Conservation (phyloP, 164 flowering plant genomes). For the Dillenia suffruticosa region DNA sequence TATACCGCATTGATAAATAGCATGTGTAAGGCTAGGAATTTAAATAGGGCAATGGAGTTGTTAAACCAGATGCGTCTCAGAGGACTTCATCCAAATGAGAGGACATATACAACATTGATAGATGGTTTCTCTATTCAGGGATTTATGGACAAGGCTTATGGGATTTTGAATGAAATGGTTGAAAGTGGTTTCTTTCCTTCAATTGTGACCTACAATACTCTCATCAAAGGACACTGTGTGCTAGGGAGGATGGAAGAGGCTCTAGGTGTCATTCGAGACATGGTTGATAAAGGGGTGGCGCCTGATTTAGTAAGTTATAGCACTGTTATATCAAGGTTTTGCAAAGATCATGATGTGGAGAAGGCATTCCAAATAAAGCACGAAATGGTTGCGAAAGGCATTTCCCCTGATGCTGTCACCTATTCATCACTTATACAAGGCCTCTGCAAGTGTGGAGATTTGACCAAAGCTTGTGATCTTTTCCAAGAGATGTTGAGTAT, state of each 20-base stretch:
- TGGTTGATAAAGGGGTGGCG: slow-evolving; percentile 44
- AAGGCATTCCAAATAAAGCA: slow-evolving; percentile 52
- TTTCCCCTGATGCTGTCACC: slow-evolving; percentile 56
- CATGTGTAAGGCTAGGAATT: slow-evolving; percentile 71
- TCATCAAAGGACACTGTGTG: slow-evolving; percentile 68
- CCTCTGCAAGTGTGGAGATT: slow-evolving; percentile 55
- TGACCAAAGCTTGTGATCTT: slow-evolving; percentile 59
- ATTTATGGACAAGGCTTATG: slow-evolving; percentile 50
- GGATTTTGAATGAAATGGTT: slow-evolving; percentile 52
- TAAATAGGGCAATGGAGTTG: slow-evolving; percentile 68
- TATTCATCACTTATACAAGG: slow-evolving; percentile 80
- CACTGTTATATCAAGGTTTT: slow-evolving; percentile 64
- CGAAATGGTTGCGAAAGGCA: slow-evolving; percentile 61
- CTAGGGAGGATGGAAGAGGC: slow-evolving; percentile 63
- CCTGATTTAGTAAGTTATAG: slow-evolving; percentile 81
- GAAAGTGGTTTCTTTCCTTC: slow-evolving; percentile 56
- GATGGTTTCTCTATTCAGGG: slow-evolving; percentile 84
- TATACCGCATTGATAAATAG: slow-evolving; percentile 77
- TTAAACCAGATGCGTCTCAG: slow-evolving; percentile 61
- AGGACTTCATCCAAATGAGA: slow-evolving; percentile 64
- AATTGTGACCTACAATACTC: slow-evolving; percentile 64
- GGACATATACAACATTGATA: slow-evolving; percentile 74
- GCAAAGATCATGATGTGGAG: slow-evolving; percentile 45
- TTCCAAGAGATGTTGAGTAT: slow-evolving; percentile 60
- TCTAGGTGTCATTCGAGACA: slow-evolving; percentile 34